Evolutionary conservation across 202 grass and related monocot species (phyloP).

Genomic region (Zoysia matrella): DNA sequence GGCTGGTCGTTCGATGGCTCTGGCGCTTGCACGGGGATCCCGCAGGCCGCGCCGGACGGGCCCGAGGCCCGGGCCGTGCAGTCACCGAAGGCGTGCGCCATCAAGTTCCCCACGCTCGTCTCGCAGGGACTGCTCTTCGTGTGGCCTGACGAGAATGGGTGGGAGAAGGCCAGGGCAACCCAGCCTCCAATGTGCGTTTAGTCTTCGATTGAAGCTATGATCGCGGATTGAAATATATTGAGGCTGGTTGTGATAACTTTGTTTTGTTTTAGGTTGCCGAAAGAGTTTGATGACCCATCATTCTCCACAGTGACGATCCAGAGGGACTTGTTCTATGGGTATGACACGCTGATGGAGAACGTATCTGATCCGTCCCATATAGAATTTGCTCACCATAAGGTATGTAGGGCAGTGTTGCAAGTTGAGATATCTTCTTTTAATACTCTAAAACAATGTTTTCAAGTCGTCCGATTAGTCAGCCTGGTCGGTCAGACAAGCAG

Average conservation of each 20-base stretch:
- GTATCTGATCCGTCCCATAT: conserved; percentile 97
- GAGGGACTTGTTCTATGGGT: conserved; percentile 91
- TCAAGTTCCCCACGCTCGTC: conserved; percentile 84
- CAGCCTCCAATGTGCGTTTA: conserved; percentile 75
- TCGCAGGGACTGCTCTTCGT: conserved; percentile 94
- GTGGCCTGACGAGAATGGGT: conserved; percentile 94
- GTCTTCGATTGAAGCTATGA: neutral
- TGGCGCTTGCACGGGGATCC: conserved; percentile 81
- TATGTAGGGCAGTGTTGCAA: neutral
- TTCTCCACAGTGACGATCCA: conserved; percentile 96
- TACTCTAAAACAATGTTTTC: neutral
- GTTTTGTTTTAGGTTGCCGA: conserved; percentile 70
- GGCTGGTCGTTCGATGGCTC: conserved; percentile 89
- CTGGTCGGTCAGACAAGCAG: too few relatives aligned
- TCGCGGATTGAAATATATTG: conserved; percentile 8
- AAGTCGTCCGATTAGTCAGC: too few relatives aligned
- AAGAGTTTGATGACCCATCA: conserved; percentile 79
- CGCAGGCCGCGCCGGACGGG: conserved; percentile 76
- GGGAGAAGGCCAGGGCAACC: conserved; percentile 76
- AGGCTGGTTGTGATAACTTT: neutral
- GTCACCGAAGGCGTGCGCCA: conserved; percentile 71
- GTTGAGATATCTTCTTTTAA: neutral
- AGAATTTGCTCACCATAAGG: conserved; percentile 99
- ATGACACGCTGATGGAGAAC: conserved; percentile 97
- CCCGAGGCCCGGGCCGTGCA: conserved; percentile 60